Evolutionary conservation across 176 grass and related monocot genomes (phyloP), one percentile per base, ranked within the genome.

Genomic region (Carex pumila): DNA sequence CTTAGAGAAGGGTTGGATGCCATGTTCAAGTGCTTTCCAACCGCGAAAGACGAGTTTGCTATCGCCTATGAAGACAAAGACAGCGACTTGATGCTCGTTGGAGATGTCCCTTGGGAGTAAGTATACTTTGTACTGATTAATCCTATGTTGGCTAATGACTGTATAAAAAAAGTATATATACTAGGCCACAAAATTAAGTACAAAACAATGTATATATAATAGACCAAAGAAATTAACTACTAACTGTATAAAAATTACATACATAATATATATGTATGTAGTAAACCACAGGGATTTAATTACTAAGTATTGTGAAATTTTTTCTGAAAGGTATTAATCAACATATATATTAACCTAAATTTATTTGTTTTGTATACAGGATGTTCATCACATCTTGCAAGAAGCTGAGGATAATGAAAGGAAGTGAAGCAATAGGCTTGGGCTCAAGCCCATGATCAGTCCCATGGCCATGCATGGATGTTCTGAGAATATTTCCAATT

Each of bases 91-190:
- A 97, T 97, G 94, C 90, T 97, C 17, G 88, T 88, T 2, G 94
- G 94, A 72, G 94, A 97, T 77, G 94, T 97, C 37, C 94, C 94
- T 45, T 97, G 94, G 94, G 90, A 87, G 94, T 94, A 91, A 94
- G 94, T 91, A 8, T 71, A 17, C 71, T 82, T 39, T n/a, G 47
- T 81, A 15, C 61, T n/a, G 1, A 60, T 2, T 19, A 60, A 18
- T 59, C 57, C 5, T 60, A 19, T 10, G 7, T 50, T 50, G 45
- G 45, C 7, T 47, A 47, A 47, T 47, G 45, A 10, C 45, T 47
- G 45, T 47, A 9, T 47, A 47, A 10, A 45, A 47, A 10, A 47
- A 47, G 45, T 11, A 50, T 50, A 45, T 50, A 45, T 45, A 60
- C 5, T 19, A 60, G 17, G 15, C 18, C 18, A 59, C 17, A 60